Percentiles rank a stretch among this genome's conserved stretches.
phyloP scores from a whole-genome alignment of 805 yeast species.

The Ascoidea tarda region DNA sequence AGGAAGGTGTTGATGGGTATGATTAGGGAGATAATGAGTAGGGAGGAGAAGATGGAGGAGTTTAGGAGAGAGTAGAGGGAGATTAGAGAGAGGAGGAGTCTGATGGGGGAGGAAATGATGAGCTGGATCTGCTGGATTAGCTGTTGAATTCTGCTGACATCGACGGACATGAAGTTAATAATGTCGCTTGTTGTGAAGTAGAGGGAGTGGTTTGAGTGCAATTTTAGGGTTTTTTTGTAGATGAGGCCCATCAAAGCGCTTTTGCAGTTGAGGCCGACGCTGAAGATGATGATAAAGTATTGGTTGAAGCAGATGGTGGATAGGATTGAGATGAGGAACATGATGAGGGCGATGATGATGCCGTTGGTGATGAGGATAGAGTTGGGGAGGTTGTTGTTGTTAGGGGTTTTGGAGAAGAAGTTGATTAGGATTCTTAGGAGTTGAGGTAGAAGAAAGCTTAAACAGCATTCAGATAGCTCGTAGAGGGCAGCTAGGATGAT shows the following conservation, averaged over 20 bases:
- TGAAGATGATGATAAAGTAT: constrained; percentile 41
- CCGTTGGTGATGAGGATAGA: constrained; percentile 42
- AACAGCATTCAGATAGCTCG: constrained; percentile 24
- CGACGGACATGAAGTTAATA: constrained; percentile 69
- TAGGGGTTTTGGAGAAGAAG: constrained; percentile 21
- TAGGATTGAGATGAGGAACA: constrained; percentile 28
- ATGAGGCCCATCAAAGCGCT: constrained; percentile 55
- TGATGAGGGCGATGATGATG: constrained; percentile 35
- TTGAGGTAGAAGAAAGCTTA: constrained; percentile 39
- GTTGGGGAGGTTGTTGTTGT: constrained; percentile 11
- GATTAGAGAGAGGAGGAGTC: constrained; percentile 33
- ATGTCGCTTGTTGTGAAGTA: constrained; percentile 66
- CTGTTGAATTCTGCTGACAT: constrained; percentile 50
- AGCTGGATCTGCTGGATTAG: constrained; percentile 38
- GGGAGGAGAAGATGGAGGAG: constrained; percentile 39
- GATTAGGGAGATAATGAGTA: constrained; percentile 35
- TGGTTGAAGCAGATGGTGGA: constrained; percentile 57
- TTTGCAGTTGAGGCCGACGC: constrained; percentile 51
- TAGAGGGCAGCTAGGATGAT: constrained; percentile 21
- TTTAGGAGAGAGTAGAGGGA: constrained; percentile 46
- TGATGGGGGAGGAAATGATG: constrained; percentile 45
- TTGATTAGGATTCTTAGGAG: constrained; percentile 32
- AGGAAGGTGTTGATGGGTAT: constrained; percentile 41
- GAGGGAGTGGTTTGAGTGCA: constrained; percentile 50
- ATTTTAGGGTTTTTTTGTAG: constrained; percentile 50